These are phyloP conservation scores for Sonneratia caseolaris DNA, from an alignment of 345 rosid species.

Conservation along the genomic window DNA sequence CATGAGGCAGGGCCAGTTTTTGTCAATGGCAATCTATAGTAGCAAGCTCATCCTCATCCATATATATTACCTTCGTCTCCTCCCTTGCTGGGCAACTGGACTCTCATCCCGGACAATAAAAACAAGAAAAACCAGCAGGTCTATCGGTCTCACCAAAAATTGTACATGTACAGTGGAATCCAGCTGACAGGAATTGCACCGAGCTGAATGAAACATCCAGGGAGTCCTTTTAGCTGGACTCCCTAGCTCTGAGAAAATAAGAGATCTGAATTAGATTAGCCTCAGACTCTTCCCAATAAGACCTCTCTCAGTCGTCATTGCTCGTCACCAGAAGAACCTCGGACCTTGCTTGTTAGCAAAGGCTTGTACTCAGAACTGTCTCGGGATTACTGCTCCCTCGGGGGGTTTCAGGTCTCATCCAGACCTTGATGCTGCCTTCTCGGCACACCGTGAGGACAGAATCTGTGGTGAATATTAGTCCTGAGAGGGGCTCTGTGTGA, in stretches of 20 bases:
- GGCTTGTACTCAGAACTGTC: conserved; percentile 43
- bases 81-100: no score
- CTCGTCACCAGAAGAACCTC: conserved; percentile 53
- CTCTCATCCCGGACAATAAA: no score
- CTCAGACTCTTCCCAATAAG: neutral
- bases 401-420: conserved; percentile 73
- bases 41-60: no score
- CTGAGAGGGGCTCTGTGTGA: conserved; percentile 92
- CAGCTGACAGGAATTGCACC: conserved; percentile 2
- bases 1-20: no score
- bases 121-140: conserved; percentile 16
- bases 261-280: neutral
- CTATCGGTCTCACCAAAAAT: conserved; percentile 18
- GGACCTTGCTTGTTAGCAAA: conserved; percentile 40
- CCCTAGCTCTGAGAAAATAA: neutral
- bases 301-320: conserved; percentile 27
- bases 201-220: conserved; percentile 10
- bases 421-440: conserved; percentile 89
- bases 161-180: conserved; percentile 11
- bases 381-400: conserved; percentile 55
- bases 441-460: conserved; percentile 82
- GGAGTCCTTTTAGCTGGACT: neutral
- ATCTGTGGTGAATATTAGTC: conserved; percentile 78
- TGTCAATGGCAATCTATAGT: no score
- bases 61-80: no score